Percentiles rank a stretch among this genome's conserved stretches.
Evolutionary conservation across 1,284 basidiomycete genomes (phyloP).

Genomic region (Cerrena zonata): DNA sequence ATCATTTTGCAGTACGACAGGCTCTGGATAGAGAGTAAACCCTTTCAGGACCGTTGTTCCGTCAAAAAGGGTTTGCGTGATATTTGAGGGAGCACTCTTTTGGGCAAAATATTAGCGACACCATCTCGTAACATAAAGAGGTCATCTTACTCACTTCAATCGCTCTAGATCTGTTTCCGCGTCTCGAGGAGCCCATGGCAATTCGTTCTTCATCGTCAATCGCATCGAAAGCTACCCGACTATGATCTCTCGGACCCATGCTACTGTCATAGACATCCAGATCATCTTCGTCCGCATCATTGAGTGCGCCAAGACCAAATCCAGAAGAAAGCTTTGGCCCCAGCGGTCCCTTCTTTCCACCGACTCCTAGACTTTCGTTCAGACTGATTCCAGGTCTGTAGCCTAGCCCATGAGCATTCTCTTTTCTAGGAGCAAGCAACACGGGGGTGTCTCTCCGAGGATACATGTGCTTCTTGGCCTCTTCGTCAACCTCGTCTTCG

Average conservation of each 20-base stretch:
- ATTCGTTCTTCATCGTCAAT: constrained; percentile 58
- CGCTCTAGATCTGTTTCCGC: constrained; percentile 8
- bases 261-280: constrained; percentile 73
- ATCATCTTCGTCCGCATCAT: constrained; percentile 86
- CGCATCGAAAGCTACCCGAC: constrained; percentile 66
- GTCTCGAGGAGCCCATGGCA: constrained; percentile 18
- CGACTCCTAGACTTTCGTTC: constrained; percentile 42
- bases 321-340: constrained; percentile 66
- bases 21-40: constrained; percentile 66
- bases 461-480: constrained; percentile 81
- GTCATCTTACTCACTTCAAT: constrained; percentile 24
- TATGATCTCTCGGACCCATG: constrained; percentile 31
- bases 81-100: not conserved
- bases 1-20: constrained; percentile 60
- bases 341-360: constrained; percentile 18
- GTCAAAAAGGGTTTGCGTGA: constrained; percentile 43
- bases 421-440: constrained; percentile 61
- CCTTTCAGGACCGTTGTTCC: constrained; percentile 71
- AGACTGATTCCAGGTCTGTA: constrained; percentile 65
- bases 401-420: constrained; percentile 76
- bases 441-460: constrained; percentile 77
- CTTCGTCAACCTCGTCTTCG: constrained; percentile 52
- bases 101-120: too few relatives aligned
- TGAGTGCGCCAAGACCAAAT: constrained; percentile 80
- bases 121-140: too few relatives aligned